phyloP scores from a whole-genome alignment of 2,329 filamentous ascomycete genomes.

The Pseudogymnoascus sp. region DNA sequence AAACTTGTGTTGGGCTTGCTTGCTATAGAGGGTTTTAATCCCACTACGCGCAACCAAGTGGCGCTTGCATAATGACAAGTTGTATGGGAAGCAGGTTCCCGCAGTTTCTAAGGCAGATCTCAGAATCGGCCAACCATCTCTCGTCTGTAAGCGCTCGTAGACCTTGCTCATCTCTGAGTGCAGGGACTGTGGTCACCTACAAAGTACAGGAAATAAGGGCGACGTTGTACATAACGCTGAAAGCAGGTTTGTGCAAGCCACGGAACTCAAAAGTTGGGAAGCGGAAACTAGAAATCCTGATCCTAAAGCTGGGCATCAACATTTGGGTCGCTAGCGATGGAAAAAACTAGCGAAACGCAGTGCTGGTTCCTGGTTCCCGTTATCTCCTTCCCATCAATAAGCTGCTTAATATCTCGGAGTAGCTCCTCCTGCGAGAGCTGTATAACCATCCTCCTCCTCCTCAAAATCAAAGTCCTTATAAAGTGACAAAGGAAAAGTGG shows the following conservation, averaged over 20 bases:
- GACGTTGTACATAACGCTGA: not conserved
- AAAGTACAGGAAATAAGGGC: not conserved
- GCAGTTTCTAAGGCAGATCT: too few species aligned
- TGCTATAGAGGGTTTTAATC: too few species aligned
- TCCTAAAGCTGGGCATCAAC: not conserved
- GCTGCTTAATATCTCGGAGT: not conserved
- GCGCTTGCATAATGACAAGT: too few species aligned
- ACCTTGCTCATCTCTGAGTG: not conserved
- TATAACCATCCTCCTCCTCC: not conserved
- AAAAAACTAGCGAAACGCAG: not conserved
- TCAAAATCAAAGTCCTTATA: not conserved
- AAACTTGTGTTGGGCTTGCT: too few species aligned
- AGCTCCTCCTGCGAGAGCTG: constrained; percentile 11
- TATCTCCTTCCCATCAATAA: not conserved
- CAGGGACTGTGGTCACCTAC: not conserved
- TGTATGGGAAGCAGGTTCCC: too few species aligned
- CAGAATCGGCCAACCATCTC: not conserved
- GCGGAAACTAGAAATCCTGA: not conserved
- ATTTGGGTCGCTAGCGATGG: not conserved
- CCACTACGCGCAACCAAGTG: too few species aligned
- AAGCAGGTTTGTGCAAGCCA: not conserved
- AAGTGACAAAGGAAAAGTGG: not conserved
- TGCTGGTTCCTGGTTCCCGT: not conserved
- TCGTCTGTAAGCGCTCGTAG: not conserved
- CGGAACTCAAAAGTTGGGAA: not conserved